Evolutionary conservation across 257 asterid genomes (phyloP), one percentile per base, ranked within the genome.

Genomic region (Fraxinus americana): DNA sequence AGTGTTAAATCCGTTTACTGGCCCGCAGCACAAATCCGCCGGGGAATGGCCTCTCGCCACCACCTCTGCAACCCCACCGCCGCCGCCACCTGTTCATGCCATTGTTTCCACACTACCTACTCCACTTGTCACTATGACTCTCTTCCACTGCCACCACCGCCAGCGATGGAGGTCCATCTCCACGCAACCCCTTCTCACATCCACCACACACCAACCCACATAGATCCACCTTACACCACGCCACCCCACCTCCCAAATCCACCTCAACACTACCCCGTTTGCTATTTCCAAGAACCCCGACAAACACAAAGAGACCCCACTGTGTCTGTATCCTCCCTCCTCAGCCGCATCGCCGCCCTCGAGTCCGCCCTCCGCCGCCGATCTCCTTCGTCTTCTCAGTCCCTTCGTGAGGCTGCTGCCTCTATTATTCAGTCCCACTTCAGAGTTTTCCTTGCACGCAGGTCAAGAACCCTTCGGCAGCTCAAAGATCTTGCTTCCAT

Each of bases 401-500:
- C 97, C 52, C 90, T 94, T 68, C 94, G 97, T 0, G 90, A 89
- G 73, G 90, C 91, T 10, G 96, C 97, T 8, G 97, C 98, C 38
- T 88, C 90, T 29, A 88, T 88, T n/a, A 92, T 94, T 67, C 98
- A 94, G 19, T 71, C 90, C 67, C 93, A 91, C 67, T 92, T 92
- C 85, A 88, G 98, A 78, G 89, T 93, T 41, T 92, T 90, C 82
- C 90, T 92, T 6, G 73, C 89, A 65, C 91, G 93, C 84, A 85
- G 98, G 90, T 94, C 98, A 65, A 88, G 87, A 36, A 90, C 96
- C 52, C 98, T 94, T 67, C 88, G 97, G 35, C 97, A 89, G 30
- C 97, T 94, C 43, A 92, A 89, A 75, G 84, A 89, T 32, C 88
- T 94, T 2, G 97, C 98, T 71, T 84, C 91, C 74, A 87, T 91